Conservation (phyloP, 768 basidiomycete genomes). For the Suillus alpinus region DNA sequence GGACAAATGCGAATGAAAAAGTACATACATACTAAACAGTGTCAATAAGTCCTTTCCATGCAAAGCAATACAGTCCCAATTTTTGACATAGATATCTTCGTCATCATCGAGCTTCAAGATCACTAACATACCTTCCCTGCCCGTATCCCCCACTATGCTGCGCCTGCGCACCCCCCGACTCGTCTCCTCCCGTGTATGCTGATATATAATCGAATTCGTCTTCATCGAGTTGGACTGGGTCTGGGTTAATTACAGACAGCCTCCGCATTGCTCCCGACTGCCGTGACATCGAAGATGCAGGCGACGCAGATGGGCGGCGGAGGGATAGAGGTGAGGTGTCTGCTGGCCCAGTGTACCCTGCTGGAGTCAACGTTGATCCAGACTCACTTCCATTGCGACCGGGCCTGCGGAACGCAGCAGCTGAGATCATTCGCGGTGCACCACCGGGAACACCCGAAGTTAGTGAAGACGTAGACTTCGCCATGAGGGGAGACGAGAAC, state of each 20-base stretch:
- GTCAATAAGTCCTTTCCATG: background rate
- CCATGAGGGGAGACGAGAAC: constrained; percentile 29
- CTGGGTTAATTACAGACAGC: constrained; percentile 29
- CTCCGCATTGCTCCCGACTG: constrained; percentile 15
- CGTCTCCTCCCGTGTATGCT: constrained; percentile 42
- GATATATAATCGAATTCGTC: constrained; percentile 58
- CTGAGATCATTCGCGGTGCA: constrained; percentile 60
- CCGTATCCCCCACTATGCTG: constrained; percentile 32
- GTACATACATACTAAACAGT: background rate
- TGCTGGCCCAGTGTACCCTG: constrained; percentile 20
- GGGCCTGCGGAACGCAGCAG: constrained; percentile 69
- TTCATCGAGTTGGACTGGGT: constrained; percentile 24
- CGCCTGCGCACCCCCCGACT: constrained; percentile 3
- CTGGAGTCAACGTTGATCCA: constrained; percentile 12
- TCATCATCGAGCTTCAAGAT: constrained; percentile 33
- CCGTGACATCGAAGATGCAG: constrained; percentile 8
- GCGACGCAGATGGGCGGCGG: constrained; percentile 47
- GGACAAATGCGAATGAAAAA: background rate
- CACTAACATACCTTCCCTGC: constrained; percentile 44
- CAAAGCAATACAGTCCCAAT: background rate
- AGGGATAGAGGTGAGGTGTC: constrained; percentile 48
- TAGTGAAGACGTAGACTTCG: constrained; percentile 33
- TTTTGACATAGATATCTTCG: background rate
- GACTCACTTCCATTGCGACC: constrained; percentile 23
- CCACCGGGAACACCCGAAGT: constrained; percentile 30